Percentiles rank a stretch among this genome's conserved stretches.
These are phyloP conservation scores for Tylopilus intermedius DNA, from an alignment of 768 basidiomycete genomes.

Conservation along the genomic window DNA sequence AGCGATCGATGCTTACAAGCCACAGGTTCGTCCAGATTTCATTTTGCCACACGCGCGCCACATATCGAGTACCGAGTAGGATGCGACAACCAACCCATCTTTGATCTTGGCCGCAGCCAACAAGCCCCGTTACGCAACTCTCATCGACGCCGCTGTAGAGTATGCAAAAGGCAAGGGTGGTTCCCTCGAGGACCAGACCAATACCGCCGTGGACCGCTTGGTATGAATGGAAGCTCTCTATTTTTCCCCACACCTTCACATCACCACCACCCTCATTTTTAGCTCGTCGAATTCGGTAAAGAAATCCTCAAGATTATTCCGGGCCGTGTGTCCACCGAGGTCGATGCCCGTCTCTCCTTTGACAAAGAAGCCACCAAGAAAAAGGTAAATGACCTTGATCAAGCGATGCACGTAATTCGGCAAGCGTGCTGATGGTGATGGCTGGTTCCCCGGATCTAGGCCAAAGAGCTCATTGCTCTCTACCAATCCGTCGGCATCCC, in stretches of 20 bases:
- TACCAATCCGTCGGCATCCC: slow-evolving; percentile 92
- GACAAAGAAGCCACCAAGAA: slow-evolving; percentile 89
- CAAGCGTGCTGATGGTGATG: slow-evolving; percentile 4
- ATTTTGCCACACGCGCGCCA: slow-evolving; percentile 4
- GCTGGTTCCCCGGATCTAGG: slow-evolving; percentile 34
- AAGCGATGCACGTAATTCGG: slow-evolving; percentile 21
- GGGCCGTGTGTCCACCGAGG: slow-evolving; percentile 97
- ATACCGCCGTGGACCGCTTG: slow-evolving; percentile 83
- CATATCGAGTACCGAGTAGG: slow-evolving; percentile 41
- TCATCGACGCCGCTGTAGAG: slow-evolving; percentile 72
- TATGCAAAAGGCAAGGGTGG: slow-evolving; percentile 80
- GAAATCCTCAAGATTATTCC: slow-evolving; percentile 95
- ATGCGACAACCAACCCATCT: slow-evolving; percentile 98
- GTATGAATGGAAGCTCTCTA: slow-evolving; percentile 43
- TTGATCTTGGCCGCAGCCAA: slow-evolving; percentile 89
- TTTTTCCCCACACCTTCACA: slow-evolving; percentile 8
- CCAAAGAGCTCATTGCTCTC: slow-evolving; percentile 84
- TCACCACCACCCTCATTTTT: slow-evolving; percentile 15
- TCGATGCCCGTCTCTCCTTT: slow-evolving; percentile 96
- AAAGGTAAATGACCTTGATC: slow-evolving; percentile 48
- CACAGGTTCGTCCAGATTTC: slow-evolving; percentile 51
- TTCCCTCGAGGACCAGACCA: slow-evolving; percentile 66
- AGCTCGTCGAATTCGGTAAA: slow-evolving; percentile 97
- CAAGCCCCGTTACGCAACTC: slow-evolving; percentile 77
- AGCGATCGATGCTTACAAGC: slow-evolving; percentile 97